Conservation (phyloP, 2,329 filamentous ascomycete genomes). For the Cladosporium sp. region DNA sequence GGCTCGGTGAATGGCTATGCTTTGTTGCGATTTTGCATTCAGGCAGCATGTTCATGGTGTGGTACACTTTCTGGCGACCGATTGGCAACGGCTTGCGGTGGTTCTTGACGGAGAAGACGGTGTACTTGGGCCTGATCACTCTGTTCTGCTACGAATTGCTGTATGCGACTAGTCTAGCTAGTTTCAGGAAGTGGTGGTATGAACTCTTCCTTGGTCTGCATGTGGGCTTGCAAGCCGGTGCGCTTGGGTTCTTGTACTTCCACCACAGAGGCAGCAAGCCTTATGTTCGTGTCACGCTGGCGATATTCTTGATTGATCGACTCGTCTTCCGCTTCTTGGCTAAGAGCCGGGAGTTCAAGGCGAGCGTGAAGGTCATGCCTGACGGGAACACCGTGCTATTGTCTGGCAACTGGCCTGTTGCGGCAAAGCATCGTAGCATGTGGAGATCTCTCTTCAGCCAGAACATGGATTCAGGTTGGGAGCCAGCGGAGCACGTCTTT, state of each 20-base stretch:
- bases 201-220: constrained; percentile 63
- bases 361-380: constrained; percentile 55
- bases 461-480: constrained; percentile 52
- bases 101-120: constrained; percentile 55
- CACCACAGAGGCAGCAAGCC: constrained; percentile 56
- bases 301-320: constrained; percentile 60
- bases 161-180: constrained; percentile 61
- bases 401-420: constrained; percentile 47
- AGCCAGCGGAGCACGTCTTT: constrained; percentile 64
- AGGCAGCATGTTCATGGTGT: constrained; percentile 55
- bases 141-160: constrained; percentile 61
- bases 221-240: constrained; percentile 57
- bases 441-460: constrained; percentile 24
- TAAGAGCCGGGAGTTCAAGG: constrained; percentile 51
- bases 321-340: constrained; percentile 57
- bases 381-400: constrained; percentile 58
- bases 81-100: constrained; percentile 51
- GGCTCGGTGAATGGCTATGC: constrained; percentile 63
- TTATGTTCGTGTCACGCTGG: constrained; percentile 56
- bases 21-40: constrained; percentile 60
- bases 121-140: constrained; percentile 56
- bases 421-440: constrained; percentile 19
- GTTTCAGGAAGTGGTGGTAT: constrained; percentile 62
- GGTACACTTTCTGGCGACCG: constrained; percentile 51
- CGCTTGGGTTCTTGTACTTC: constrained; percentile 59